Conservation (phyloP, 1,284 basidiomycete species). For the Termitomyces sp. region DNA sequence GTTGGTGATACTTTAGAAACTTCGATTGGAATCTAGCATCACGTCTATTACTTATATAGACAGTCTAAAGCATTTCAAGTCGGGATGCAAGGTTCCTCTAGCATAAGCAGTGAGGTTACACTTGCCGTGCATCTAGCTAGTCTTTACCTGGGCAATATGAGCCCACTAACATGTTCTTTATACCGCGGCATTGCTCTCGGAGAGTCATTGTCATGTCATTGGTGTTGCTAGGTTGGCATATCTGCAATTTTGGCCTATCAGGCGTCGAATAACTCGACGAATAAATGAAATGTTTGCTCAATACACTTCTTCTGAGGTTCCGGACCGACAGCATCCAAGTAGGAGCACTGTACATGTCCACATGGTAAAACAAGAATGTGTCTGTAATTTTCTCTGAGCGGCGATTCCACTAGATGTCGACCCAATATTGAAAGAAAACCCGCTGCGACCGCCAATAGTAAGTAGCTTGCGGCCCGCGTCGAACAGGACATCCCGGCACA, state of each 20-base stretch:
- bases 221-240: background rate
- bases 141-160: no score
- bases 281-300: no score
- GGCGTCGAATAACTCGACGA: background rate
- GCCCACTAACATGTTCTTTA: no score
- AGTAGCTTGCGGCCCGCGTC: background rate
- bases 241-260: background rate
- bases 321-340: background rate
- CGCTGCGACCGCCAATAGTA: background rate
- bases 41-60: background rate
- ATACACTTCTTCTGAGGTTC: background rate
- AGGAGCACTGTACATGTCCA: background rate
- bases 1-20: background rate
- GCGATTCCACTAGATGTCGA: background rate
- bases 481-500: background rate
- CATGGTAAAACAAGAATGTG: no score
- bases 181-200: no score
- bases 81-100: background rate
- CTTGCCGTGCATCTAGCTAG: background rate
- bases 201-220: no score
- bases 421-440: no score
- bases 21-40: no score
- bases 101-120: background rate
- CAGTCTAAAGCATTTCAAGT: background rate
- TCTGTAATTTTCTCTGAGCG: background rate